Conservation (phyloP, 176 grass and related monocot species). For the Puya raimondii region DNA sequence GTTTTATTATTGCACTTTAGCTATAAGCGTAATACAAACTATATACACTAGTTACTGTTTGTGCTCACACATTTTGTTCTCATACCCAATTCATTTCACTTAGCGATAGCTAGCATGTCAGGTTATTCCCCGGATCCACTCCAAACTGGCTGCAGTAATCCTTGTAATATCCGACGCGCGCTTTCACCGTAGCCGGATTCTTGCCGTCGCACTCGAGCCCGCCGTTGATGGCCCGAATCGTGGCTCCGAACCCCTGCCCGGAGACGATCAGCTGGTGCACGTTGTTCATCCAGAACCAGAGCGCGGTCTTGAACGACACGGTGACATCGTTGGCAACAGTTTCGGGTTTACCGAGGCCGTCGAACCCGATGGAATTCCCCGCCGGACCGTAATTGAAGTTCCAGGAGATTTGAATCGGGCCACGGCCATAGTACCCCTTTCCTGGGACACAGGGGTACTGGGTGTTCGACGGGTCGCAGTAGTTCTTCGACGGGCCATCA, state of each 20-base stretch:
- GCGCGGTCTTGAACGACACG: constrained; percentile 53
- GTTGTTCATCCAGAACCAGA: constrained; percentile 73
- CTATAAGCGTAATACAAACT: too few relatives aligned
- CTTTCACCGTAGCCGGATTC: constrained; percentile 25
- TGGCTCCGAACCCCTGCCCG: constrained; percentile 49
- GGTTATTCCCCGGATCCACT: constrained; percentile 61
- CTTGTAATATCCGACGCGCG: constrained; percentile 54
- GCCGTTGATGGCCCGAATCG: constrained; percentile 54
- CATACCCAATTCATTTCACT: background rate
- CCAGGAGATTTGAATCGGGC: constrained; percentile 77
- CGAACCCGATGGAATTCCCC: constrained; percentile 68
- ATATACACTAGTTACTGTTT: too few relatives aligned
- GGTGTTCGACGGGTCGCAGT: constrained; percentile 42
- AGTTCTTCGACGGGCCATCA: constrained; percentile 60
- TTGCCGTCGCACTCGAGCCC: constrained; percentile 63
- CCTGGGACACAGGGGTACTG: constrained; percentile 53
- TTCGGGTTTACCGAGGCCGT: constrained; percentile 60
- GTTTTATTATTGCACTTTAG: too few relatives aligned
- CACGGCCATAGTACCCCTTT: constrained; percentile 72
- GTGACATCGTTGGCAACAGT: constrained; percentile 54
- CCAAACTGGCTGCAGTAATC: constrained; percentile 72
- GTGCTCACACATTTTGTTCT: background rate
- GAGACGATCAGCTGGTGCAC: constrained; percentile 46
- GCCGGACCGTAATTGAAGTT: constrained; percentile 91
- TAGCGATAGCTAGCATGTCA: constrained; percentile 70